A percentile compares a stretch with the other conserved stretches of the same genome.
Evolutionary conservation across 495 filamentous ascomycete species (phyloP).

Genomic region (Aspergillus olivimuriae): DNA sequence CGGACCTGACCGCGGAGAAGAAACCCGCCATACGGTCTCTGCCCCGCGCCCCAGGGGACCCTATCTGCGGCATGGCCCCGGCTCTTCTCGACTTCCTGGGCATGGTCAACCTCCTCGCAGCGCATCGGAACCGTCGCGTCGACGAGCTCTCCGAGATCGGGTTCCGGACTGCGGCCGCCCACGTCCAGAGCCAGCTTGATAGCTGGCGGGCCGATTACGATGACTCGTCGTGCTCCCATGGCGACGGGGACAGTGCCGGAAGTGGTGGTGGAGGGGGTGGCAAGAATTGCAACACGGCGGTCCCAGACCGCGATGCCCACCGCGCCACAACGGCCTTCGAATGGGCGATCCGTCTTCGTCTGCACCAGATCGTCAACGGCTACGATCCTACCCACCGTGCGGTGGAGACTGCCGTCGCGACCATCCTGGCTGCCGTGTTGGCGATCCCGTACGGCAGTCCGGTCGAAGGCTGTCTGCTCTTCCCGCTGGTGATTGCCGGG

Average conservation of each 20-base stretch:
- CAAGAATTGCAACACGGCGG: not conserved
- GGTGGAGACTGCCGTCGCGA: constrained; percentile 13
- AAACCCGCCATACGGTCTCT: not conserved
- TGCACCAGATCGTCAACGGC: constrained; percentile 25
- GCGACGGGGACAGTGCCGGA: constrained; percentile 13
- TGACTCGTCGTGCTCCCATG: not conserved
- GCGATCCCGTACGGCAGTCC: constrained; percentile 20
- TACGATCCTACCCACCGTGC: constrained; percentile 16
- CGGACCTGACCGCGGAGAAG: constrained; percentile 12
- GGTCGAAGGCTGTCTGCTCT: constrained; percentile 22
- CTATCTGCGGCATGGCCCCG: constrained; percentile 20
- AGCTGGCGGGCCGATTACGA: constrained; percentile 17
- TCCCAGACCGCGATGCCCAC: constrained; percentile 8
- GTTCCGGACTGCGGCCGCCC: constrained; percentile 20
- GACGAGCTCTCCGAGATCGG: constrained; percentile 27
- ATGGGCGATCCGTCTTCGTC: constrained; percentile 23
- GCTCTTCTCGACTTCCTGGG: constrained; percentile 20
- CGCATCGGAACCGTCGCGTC: constrained; percentile 20
- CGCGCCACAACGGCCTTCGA: constrained; percentile 21
- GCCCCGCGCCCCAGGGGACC: constrained; percentile 4
- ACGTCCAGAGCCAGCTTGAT: constrained; percentile 17
- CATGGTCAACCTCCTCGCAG: constrained; percentile 24
- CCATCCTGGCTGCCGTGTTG: constrained; percentile 16
- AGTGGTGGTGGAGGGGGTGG: too few relatives aligned
- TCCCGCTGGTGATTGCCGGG: constrained; percentile 24